Conservation (phyloP, 116 monocot species). For the Posidonia oceanica region DNA sequence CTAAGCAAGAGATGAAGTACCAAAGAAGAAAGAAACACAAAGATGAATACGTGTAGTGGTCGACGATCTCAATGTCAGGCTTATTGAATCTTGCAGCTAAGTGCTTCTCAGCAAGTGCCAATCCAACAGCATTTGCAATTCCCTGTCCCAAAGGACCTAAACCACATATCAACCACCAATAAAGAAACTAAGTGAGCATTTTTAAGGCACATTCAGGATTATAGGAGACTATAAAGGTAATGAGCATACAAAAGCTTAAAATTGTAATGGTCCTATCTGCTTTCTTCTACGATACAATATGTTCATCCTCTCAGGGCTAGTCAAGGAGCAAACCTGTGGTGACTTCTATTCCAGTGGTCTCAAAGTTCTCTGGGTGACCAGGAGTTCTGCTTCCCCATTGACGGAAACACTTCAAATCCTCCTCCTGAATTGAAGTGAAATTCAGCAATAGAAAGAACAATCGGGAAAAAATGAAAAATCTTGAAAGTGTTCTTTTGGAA, state of each 20-base stretch:
- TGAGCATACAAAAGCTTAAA: not conserved
- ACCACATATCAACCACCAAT: conserved; percentile 6
- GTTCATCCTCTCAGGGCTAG: not conserved
- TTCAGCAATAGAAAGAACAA: not conserved
- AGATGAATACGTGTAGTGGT: conserved; percentile 78
- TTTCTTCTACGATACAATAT: not conserved
- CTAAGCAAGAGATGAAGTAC: not conserved
- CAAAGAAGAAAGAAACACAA: not conserved
- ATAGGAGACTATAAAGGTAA: not conserved
- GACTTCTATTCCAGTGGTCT: conserved; percentile 83
- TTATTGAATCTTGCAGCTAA: conserved; percentile 90
- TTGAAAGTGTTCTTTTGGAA: too few relatives aligned
- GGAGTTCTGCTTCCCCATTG: conserved; percentile 88
- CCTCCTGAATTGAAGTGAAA: conserved; percentile 25
- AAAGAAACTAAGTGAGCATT: not conserved
- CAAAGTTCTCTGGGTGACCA: conserved; percentile 91
- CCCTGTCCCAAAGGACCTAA: conserved; percentile 94
- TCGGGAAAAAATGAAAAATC: too few relatives aligned
- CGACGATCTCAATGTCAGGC: conserved; percentile 78
- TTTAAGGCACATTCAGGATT: not conserved
- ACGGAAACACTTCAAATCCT: conserved; percentile 68
- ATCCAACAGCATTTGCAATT: conserved; percentile 81
- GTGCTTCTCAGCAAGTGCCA: conserved; percentile 90
- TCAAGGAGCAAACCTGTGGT: conserved; percentile 64
- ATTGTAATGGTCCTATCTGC: not conserved